Conservation (phyloP, 2,329 filamentous ascomycete genomes). For the Pseudohalonectria lignicola region DNA sequence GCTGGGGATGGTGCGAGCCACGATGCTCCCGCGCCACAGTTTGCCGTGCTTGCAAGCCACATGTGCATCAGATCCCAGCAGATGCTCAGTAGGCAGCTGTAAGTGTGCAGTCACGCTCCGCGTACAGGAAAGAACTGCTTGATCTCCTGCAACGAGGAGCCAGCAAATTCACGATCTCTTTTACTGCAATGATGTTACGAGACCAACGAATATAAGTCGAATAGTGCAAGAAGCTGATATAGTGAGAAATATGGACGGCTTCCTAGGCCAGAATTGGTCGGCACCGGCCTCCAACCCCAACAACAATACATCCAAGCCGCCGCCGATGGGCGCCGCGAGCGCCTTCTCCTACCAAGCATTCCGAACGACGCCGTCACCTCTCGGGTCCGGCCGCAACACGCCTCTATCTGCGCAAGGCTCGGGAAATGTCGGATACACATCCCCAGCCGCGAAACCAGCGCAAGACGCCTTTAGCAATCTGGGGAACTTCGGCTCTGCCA, state of each 20-base stretch:
- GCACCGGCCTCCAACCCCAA: too few relatives aligned
- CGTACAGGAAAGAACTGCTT: too few relatives aligned
- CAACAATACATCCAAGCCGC: conserved; percentile 26
- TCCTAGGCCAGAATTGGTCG: conserved; percentile 50
- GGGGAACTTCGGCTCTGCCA: conserved; percentile 50
- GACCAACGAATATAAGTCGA: too few relatives aligned
- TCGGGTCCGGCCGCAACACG: conserved; percentile 43
- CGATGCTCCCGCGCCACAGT: too few relatives aligned
- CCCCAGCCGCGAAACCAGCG: conserved; percentile 33
- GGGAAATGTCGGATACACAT: conserved; percentile 29
- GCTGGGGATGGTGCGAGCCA: too few relatives aligned
- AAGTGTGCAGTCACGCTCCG: too few relatives aligned
- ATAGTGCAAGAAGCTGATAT: too few relatives aligned
- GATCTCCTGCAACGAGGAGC: too few relatives aligned
- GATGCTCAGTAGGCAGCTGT: too few relatives aligned
- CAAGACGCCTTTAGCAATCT: conserved; percentile 72
- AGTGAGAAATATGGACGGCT: conserved; percentile 62
- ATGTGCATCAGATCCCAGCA: too few relatives aligned
- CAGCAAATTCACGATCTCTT: too few relatives aligned
- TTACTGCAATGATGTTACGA: neutral
- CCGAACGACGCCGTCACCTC: conserved; percentile 44
- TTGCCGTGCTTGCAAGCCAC: too few relatives aligned
- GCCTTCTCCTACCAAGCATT: conserved; percentile 35
- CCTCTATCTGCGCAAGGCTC: conserved; percentile 41
- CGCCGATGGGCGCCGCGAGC: conserved; percentile 28